Base-by-base conservation (phyloP, 768 basidiomycete genomes). In the Vishniacozyma victoriae region DNA sequence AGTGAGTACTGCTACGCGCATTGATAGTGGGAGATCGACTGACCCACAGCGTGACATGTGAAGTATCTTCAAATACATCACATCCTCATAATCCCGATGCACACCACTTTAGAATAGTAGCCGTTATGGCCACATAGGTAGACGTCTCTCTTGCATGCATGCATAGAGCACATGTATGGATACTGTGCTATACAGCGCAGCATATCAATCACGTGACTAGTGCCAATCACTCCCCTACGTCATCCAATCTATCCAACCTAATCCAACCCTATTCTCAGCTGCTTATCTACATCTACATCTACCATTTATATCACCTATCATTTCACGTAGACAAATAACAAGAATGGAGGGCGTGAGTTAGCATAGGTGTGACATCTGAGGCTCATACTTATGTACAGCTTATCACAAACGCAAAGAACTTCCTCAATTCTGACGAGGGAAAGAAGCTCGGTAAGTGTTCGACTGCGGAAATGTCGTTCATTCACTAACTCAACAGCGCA, bases 51-150 rank as follows among this genome's bases (percentile, higher is more conserved):
- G 65, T 70, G 15, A 66, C 66, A 12, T 68, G 69, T 52, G 57
- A 67, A 43, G 55, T 68, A 18, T 23, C 60, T 3, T 33, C 44
- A n/a, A 52, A 57, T 14, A 59, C 66, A 20, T 64, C 66, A 1
- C 59, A 70, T 51, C 69, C 69, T 4, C 45, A 22, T 12, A 55
- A 65, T 33, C 45, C 54, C 13, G 44, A 64, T 25, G 66, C 64
- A 14, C 63, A 68, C 44, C 54, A 70, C 33, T 67, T 63, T 45
- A 35, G 69, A 25, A 44, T 70, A 13, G 64, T 64, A 20, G 69
- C 69, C 15, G 57, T 70, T 43, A 70, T 70, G 69, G 66, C 69
- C 11, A 70, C 69, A 15, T 70, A 58, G 50, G 24, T 24, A 33
- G 29, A 14, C 4, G 39, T 24, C 5, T 27, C 31, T 27, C 37